Evolutionary conservation across 441 rosid genomes (phyloP).

Genomic region (Dalechampia spathulata): DNA sequence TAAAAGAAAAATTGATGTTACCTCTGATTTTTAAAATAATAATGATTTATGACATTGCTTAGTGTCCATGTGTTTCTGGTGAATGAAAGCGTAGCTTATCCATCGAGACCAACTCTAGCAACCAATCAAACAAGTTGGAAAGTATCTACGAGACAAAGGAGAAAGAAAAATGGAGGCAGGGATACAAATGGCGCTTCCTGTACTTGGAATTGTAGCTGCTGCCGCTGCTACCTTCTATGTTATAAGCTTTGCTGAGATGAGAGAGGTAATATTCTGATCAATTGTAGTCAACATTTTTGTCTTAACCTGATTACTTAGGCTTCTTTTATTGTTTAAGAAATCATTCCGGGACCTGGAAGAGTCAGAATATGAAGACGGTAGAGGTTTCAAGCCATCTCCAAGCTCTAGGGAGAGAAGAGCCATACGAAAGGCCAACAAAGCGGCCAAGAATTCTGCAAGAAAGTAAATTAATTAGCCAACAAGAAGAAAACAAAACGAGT

Average conservation of each 20-base stretch:
- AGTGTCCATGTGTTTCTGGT: too few relatives aligned
- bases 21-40: too few relatives aligned
- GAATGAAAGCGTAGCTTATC: too few relatives aligned
- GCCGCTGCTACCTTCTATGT: slow-evolving; percentile 60
- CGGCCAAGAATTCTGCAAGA: slow-evolving; percentile 9
- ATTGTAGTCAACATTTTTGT: neutral
- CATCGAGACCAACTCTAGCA: too few relatives aligned
- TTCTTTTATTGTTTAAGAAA: slow-evolving; percentile 28
- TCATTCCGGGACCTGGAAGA: slow-evolving; percentile 51
- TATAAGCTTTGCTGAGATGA: slow-evolving; percentile 51
- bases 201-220: slow-evolving; percentile 52
- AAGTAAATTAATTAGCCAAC: neutral
- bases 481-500: neutral
- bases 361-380: slow-evolving; percentile 30
- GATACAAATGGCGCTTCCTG: slow-evolving; percentile 50
- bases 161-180: slow-evolving; percentile 38
- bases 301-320: neutral
- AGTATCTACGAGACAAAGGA: neutral
- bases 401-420: slow-evolving; percentile 53
- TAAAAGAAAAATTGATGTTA: too few relatives aligned
- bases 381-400: slow-evolving; percentile 35
- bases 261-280: slow-evolving; percentile 35
- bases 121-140: too few relatives aligned
- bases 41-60: too few relatives aligned
- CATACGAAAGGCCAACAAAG: slow-evolving; percentile 43